Evolutionary conservation across 768 basidiomycete genomes (phyloP), one percentile per base, ranked within the genome.

Genomic region (Leccinum olivaceopallidum): DNA sequence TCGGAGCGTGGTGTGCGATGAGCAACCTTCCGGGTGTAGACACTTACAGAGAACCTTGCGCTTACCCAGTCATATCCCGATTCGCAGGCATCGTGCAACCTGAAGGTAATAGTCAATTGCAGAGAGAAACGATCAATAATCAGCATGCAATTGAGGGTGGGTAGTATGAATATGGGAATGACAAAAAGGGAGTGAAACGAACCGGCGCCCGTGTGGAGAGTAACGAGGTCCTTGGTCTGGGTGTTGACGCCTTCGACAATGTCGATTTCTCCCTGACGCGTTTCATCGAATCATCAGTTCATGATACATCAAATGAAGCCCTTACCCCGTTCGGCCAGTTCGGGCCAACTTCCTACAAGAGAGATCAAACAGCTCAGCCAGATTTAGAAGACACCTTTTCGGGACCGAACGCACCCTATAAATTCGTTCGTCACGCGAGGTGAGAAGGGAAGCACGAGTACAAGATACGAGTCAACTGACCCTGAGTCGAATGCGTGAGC

Each of bases 231-330:
- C 0, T 73, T 65, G 10, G 61, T 44, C 34, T 69, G 61, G 39
- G 69, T 53, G 44, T 78, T 77, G 56, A 78, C 63, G 10, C 76
- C 77, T 42, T 76, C 76, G 10, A 77, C 22, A 7, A 75, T 76
- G 55, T 77, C 75, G 20, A 75, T 39, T 57, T 75, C 73, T 20
- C 73, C 72, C 72, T 73, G 24, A 44, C 10, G 6, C 12, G 39
- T 52, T 10, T 20, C 18, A 30, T 50, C 16, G 32, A 32, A 34
- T 20, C 44, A 26, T 61, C 22, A 52, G 44, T 16, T 4, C 2
- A 22, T 20, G n/a, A 20, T 3, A 14, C 3, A 42, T 20, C 9
- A 4, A 20, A 26, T 5, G 18, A 8, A 4, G 4, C 47, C 47
- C 58, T 16, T 18, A 72, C 69, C 57, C 66, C 65, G 2, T 73